phyloP scores from a whole-genome alignment of 2,329 filamentous ascomycete species.

The Scytalidium sp. region DNA sequence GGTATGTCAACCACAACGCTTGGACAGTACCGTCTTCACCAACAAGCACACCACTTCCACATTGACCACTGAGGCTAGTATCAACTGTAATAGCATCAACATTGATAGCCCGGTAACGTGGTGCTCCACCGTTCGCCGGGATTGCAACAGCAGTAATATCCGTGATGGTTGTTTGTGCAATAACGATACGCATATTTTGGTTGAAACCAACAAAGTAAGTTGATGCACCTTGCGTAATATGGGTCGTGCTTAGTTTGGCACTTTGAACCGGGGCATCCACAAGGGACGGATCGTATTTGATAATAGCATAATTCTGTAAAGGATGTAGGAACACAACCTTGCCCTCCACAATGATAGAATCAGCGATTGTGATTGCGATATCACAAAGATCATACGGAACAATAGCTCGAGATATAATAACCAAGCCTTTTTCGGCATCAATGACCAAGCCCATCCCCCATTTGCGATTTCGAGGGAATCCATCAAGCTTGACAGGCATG shows the following conservation, averaged over 20 bases:
- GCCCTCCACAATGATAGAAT: constrained; percentile 90
- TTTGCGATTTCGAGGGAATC: constrained; percentile 92
- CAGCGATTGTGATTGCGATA: constrained; percentile 92
- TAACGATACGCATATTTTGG: constrained; percentile 87
- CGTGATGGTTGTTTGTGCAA: constrained; percentile 90
- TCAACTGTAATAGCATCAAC: constrained; percentile 97
- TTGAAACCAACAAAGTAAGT: constrained; percentile 99
- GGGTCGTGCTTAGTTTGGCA: constrained; percentile 75
- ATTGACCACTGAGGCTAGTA: constrained; percentile 85
- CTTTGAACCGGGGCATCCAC: constrained; percentile 94
- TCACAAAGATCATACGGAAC: constrained; percentile 97
- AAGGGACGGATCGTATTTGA: constrained; percentile 89
- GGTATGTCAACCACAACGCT: constrained; percentile 93
- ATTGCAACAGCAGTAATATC: constrained; percentile 97
- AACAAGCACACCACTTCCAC: constrained; percentile 89
- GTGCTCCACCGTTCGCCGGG: constrained; percentile 86
- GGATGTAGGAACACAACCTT: constrained; percentile 96
- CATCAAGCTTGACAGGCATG: constrained; percentile 94
- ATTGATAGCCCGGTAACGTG: constrained; percentile 91
- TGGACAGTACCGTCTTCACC: constrained; percentile 89
- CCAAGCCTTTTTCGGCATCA: constrained; percentile 91
- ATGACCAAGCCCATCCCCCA: constrained; percentile 97
- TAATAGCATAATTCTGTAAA: constrained; percentile 92
- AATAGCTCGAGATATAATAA: constrained; percentile 89
- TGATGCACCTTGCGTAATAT: constrained; percentile 87